These are phyloP conservation scores for Pleurotus sapidus DNA, from an alignment of 768 basidiomycete species.

Conservation along the genomic window DNA sequence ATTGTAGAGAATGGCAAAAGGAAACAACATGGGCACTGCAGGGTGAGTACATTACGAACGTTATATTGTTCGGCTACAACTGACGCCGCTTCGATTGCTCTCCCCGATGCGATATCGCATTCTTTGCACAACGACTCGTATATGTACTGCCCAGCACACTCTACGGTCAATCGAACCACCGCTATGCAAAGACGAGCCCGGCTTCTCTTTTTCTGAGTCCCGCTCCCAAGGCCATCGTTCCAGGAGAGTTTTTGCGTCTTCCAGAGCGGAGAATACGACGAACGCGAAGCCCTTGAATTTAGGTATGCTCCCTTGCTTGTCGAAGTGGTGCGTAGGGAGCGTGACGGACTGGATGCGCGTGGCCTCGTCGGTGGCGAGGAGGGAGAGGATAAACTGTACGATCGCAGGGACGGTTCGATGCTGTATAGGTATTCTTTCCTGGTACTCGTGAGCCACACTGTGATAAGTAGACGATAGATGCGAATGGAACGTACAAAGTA, in stretches of 20 bases:
- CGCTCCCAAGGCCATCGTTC: conserved; percentile 63
- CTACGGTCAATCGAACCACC: no score
- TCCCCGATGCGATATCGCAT: no score
- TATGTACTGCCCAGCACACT: no score
- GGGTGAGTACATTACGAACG: no score
- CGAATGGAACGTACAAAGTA: conserved; percentile 57
- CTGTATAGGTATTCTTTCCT: conserved; percentile 71
- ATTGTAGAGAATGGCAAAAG: no score
- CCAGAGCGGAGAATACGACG: conserved; percentile 44
- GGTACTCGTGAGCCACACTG: background rate
- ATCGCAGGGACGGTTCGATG: conserved; percentile 52
- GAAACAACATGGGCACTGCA: no score
- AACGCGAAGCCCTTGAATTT: conserved; percentile 78
- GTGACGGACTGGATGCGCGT: conserved; percentile 47
- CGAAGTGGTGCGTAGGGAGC: conserved; percentile 64
- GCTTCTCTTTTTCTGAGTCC: background rate
- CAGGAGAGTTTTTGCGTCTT: conserved; percentile 41
- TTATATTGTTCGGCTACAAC: no score
- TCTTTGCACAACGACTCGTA: no score
- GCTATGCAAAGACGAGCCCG: background rate
- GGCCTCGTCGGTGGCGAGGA: conserved; percentile 22
- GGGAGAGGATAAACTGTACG: conserved; percentile 36
- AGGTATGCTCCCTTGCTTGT: conserved; percentile 49
- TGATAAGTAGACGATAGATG: background rate
- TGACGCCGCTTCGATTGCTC: no score